phyloP scores from a whole-genome alignment of 2,329 filamentous ascomycete genomes.

The Clarireedia hainanense region DNA sequence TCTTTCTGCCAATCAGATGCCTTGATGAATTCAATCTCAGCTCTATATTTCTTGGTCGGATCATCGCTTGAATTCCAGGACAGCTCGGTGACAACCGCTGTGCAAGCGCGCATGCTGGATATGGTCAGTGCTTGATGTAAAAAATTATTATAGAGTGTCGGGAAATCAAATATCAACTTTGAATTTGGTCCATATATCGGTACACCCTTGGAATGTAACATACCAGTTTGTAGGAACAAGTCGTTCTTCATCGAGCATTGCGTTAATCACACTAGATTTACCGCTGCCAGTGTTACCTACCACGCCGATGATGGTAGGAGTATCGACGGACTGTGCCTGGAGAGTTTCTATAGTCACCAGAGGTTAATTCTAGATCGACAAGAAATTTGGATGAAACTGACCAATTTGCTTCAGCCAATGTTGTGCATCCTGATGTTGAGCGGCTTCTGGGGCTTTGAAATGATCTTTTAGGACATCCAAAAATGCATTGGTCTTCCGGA shows the following conservation, averaged over 20 bases:
- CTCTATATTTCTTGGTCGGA: conserved; percentile 30
- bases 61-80: conserved; percentile 26
- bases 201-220: background rate
- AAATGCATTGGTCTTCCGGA: conserved; percentile 16
- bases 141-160: no score
- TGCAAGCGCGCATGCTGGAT: conserved; percentile 16
- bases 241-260: conserved; percentile 39
- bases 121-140: background rate
- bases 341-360: background rate
- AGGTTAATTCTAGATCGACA: conserved; percentile 10
- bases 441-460: conserved; percentile 11
- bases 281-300: conserved; percentile 25
- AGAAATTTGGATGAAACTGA: background rate
- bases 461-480: conserved; percentile 19
- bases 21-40: conserved; percentile 32
- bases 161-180: no score
- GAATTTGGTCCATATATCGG: background rate
- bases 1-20: conserved; percentile 19
- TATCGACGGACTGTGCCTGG: conserved; percentile 17
- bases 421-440: conserved; percentile 15
- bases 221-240: conserved; percentile 33
- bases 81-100: conserved; percentile 10
- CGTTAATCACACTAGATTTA: conserved; percentile 23
- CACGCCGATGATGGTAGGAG: conserved; percentile 22
- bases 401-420: conserved; percentile 25